Base-by-base conservation (phyloP, 1,284 basidiomycete species). In the Rhodotorula sp. region DNA sequence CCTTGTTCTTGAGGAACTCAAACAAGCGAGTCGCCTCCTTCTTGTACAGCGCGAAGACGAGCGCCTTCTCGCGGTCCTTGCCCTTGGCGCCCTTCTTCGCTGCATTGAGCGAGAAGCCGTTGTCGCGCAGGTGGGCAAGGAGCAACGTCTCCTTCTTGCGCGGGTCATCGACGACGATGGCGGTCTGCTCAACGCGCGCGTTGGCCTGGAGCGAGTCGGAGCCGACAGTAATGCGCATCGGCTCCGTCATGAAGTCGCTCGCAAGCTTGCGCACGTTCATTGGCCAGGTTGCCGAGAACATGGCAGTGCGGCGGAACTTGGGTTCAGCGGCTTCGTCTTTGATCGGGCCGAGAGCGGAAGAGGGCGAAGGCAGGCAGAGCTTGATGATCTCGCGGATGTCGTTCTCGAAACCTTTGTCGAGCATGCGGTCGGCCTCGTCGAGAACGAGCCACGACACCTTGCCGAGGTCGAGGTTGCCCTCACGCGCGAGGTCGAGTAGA, bases 341-440 rank as follows among this genome's bases (percentile, higher is more conserved):
- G 64, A 77, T 71, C 34, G 68, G 70, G 12, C 64, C 55, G 10
- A 77, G 62, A 17, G 68, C 52, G 23, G 50, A n/a, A 8, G 58
- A 25, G 34, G 76, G 74, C 23, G 62, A 64, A 76, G 90, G 90
- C 45, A 90, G 89, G 76, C 80, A 82, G 78, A 88, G 85, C 13
- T 88, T 89, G 73, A 99, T 95, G 79, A 99, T 99, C 68, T 87
- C 87, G 61, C 93, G 86, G 75, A 99, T 98, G 81, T 99, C 97
- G 78, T 97, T 97, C 84, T 99, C 97, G 82, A 99, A 99, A 0
- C 97, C 97, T 79, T 91, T 94, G 82, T 99, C 97, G 61, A 99
- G 85, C 96, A 99, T 98, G 59, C 96, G 87, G 83, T 99, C 96
- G 3, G 96, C 96, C 83, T 99, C 96, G 80, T 99, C 97, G 54